Percentiles rank a stretch among this genome's conserved stretches.
phyloP scores from a whole-genome alignment of 345 rosid genomes.

The Dipteronia sinensis region DNA sequence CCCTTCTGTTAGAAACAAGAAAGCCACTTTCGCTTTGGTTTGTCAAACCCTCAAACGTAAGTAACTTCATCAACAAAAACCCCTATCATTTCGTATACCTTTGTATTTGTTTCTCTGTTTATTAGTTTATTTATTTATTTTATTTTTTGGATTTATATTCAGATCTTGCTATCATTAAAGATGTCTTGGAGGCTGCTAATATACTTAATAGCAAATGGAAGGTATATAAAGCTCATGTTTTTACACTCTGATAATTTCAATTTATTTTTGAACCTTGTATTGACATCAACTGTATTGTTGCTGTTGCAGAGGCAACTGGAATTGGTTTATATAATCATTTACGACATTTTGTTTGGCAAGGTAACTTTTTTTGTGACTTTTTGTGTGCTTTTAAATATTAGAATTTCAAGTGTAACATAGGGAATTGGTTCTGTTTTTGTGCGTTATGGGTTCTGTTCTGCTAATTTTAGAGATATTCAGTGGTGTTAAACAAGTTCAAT shows the following conservation, averaged over 20 bases:
- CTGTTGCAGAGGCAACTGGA: constrained; percentile 70
- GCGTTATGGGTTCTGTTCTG: too few relatives aligned
- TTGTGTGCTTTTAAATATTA: too few relatives aligned
- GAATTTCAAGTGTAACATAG: too few relatives aligned
- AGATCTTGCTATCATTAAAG: constrained; percentile 74
- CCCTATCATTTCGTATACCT: background rate
- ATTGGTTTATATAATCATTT: constrained; percentile 64
- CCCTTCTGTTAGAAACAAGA: constrained; percentile 79
- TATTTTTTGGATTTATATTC: constrained; percentile 22
- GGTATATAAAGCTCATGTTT: constrained; percentile 45
- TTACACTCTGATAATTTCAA: background rate
- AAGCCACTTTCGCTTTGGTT: constrained; percentile 86
- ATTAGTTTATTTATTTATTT: background rate
- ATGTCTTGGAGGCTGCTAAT: constrained; percentile 59
- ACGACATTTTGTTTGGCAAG: constrained; percentile 81
- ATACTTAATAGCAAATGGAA: constrained; percentile 75
- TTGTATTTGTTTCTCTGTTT: background rate
- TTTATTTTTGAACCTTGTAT: background rate
- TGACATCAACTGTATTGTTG: background rate
- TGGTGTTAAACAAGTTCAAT: too few relatives aligned
- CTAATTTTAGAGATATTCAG: too few relatives aligned
- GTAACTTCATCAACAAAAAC: background rate
- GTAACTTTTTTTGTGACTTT: constrained; percentile 31
- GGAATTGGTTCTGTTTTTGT: too few relatives aligned
- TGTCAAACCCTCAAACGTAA: constrained; percentile 92